These are phyloP conservation scores for Juglanconis juglandina DNA, from an alignment of 2,329 filamentous ascomycete genomes.

Conservation along the genomic window DNA sequence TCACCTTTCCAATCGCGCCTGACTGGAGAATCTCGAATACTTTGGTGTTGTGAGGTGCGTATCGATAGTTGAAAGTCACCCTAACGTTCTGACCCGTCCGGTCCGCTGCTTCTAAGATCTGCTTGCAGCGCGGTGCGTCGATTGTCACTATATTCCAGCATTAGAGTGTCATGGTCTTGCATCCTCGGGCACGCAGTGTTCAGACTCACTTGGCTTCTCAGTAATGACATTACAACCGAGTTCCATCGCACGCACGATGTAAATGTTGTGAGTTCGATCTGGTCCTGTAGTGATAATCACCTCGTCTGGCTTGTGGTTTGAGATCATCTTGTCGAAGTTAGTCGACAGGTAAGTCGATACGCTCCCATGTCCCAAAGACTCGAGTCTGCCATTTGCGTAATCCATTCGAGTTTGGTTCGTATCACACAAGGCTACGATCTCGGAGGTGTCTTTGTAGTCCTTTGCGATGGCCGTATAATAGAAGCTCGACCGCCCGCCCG, in stretches of 20 bases:
- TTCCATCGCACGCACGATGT: slow-evolving; percentile 58
- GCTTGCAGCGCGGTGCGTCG: slow-evolving; percentile 50
- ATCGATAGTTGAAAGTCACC: slow-evolving; percentile 63
- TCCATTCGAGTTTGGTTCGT: slow-evolving; percentile 59
- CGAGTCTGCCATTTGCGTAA: slow-evolving; percentile 50
- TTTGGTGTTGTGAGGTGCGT: slow-evolving; percentile 63
- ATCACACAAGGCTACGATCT: slow-evolving; percentile 56
- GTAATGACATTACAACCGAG: slow-evolving; percentile 59
- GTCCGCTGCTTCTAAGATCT: slow-evolving; percentile 53
- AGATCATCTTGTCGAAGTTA: slow-evolving; percentile 57
- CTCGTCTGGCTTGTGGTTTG: slow-evolving; percentile 54
- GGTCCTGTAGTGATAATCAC: slow-evolving; percentile 59
- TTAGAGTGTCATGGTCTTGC: background rate
- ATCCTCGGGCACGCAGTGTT: background rate
- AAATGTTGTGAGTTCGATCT: slow-evolving; percentile 58
- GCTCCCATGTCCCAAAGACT: slow-evolving; percentile 40
- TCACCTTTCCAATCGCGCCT: slow-evolving; percentile 54
- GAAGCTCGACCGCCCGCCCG: slow-evolving; percentile 57
- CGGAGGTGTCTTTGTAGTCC: slow-evolving; percentile 47
- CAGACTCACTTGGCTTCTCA: slow-evolving; percentile 50
- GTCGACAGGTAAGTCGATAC: slow-evolving; percentile 53
- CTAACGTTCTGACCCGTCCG: slow-evolving; percentile 47
- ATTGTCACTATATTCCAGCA: slow-evolving; percentile 45
- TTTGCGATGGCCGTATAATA: slow-evolving; percentile 57
- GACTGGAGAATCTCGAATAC: slow-evolving; percentile 51